Percentiles rank a stretch among this genome's conserved stretches.
Conservation (phyloP, 2,329 filamentous ascomycete genomes). For the Phaeophleospora eucalypticola region DNA sequence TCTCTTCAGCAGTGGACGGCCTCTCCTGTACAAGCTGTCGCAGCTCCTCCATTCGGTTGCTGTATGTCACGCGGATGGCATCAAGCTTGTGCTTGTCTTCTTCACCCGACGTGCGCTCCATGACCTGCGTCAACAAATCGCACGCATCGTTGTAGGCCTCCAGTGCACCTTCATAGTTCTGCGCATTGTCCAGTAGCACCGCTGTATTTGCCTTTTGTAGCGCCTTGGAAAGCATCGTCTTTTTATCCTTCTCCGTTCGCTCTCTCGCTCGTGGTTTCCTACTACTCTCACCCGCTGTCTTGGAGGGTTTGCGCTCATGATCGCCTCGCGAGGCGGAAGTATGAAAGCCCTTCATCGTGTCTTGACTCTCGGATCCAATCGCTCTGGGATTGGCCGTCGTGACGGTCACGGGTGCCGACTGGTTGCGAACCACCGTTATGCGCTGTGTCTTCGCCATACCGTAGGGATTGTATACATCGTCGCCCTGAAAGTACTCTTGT, state of each 20-base stretch:
- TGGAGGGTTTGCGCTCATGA: slow-evolving; percentile 15
- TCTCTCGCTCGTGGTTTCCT: slow-evolving; percentile 35
- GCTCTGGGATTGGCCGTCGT: slow-evolving; percentile 7
- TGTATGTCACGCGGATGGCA: slow-evolving; percentile 88
- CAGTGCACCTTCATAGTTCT: slow-evolving; percentile 88
- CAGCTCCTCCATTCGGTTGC: slow-evolving; percentile 81
- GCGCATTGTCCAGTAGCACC: slow-evolving; percentile 90
- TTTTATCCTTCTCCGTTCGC: slow-evolving; percentile 57
- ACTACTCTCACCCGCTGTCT: slow-evolving; percentile 13
- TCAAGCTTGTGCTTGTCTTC: slow-evolving; percentile 89
- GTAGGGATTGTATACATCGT: slow-evolving; percentile 25
- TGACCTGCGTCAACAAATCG: slow-evolving; percentile 78
- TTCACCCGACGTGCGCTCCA: slow-evolving; percentile 75
- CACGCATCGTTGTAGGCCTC: slow-evolving; percentile 91
- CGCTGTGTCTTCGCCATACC: slow-evolving; percentile 23
- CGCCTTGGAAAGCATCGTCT: slow-evolving; percentile 93
- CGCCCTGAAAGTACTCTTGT: slow-evolving; percentile 29
- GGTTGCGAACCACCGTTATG: slow-evolving; percentile 23
- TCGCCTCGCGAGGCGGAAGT: slow-evolving; percentile 9
- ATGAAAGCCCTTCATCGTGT: slow-evolving; percentile 12
- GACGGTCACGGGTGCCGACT: slow-evolving; percentile 23
- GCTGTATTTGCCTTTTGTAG: slow-evolving; percentile 94
- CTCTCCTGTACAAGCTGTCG: slow-evolving; percentile 61
- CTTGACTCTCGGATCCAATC: slow-evolving; percentile 10
- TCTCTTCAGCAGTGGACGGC: slow-evolving; percentile 49